Evolutionary conservation across 2,329 filamentous ascomycete species (phyloP).

Genomic region (Talaromyces sp.): DNA sequence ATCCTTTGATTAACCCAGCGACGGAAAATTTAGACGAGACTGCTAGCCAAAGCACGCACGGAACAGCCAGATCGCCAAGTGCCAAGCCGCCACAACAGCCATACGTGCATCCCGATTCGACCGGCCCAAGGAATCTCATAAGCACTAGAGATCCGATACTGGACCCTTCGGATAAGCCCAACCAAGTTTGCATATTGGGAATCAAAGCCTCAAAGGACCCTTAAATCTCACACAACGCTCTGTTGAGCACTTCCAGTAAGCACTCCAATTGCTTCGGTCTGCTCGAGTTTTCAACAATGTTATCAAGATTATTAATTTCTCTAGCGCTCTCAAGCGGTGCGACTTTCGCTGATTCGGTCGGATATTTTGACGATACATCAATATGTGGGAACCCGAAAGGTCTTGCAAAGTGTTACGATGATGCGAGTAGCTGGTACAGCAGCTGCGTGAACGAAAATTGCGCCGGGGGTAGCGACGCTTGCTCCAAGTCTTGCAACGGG

Average conservation of each 20-base stretch:
- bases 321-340: background rate
- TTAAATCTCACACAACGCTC: too few species aligned
- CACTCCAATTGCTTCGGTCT: too few species aligned
- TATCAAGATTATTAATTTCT: background rate
- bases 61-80: background rate
- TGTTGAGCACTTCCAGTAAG: too few species aligned
- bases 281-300: too few species aligned
- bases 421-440: slow-evolving; percentile 6
- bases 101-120: background rate
- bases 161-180: background rate
- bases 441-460: slow-evolving; percentile 20
- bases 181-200: too few species aligned
- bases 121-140: background rate
- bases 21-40: background rate
- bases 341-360: background rate
- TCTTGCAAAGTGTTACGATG: slow-evolving; percentile 12
- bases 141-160: background rate
- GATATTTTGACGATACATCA: slow-evolving; percentile 15
- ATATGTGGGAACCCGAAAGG: slow-evolving; percentile 15
- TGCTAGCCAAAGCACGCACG: too few species aligned
- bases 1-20: background rate
- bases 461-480: slow-evolving; percentile 5
- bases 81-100: background rate
- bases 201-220: too few species aligned
- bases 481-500: slow-evolving; percentile 12